Evolutionary conservation across 768 basidiomycete species (phyloP).

Genomic region (Boletus eberwhitei): DNA sequence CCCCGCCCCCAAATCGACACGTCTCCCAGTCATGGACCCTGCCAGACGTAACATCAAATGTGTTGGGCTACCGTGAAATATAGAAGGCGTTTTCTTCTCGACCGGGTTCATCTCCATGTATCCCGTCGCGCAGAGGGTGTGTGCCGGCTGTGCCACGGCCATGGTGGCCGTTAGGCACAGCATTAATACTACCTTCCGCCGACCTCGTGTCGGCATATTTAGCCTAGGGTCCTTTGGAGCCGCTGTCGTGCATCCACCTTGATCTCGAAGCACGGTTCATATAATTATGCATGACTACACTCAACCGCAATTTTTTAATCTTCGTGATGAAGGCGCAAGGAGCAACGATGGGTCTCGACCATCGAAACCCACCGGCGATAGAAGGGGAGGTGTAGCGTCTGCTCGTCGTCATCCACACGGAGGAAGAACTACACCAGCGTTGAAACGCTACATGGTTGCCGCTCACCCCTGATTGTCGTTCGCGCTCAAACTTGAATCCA

Average conservation of each 20-base stretch:
- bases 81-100: neutral
- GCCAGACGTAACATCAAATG: neutral
- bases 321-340: constrained; percentile 7
- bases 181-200: constrained; percentile 3
- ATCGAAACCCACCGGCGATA: constrained; percentile 1
- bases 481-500: neutral
- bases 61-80: neutral
- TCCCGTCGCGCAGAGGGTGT: neutral
- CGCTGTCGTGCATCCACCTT: constrained; percentile 12
- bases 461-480: constrained; percentile 17
- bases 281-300: constrained; percentile 8
- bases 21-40: constrained; percentile 7
- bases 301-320: constrained; percentile 20
- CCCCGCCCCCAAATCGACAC: neutral
- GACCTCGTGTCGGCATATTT: constrained; percentile 16
- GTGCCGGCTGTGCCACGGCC: neutral
- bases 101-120: neutral
- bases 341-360: constrained; percentile 12
- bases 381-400: neutral
- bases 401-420: constrained; percentile 11
- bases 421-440: neutral
- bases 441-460: neutral
- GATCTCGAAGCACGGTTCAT: constrained; percentile 2
- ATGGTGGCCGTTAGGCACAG: constrained; percentile 1
- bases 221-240: neutral